phyloP scores from a whole-genome alignment of 2,329 filamentous ascomycete genomes.

The Alternaria sp. region DNA sequence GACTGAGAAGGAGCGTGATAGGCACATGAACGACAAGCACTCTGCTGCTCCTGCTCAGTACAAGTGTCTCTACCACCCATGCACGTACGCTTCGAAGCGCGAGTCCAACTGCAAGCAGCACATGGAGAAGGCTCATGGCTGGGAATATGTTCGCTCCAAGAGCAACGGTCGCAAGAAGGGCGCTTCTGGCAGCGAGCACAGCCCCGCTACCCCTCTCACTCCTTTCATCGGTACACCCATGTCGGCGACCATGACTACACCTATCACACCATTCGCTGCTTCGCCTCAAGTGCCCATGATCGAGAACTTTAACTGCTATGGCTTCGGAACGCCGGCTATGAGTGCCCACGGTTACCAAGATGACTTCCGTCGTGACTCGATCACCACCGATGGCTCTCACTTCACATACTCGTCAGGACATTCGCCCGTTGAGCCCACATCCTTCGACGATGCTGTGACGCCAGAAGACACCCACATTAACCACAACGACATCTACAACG shows the following conservation, averaged over 20 bases:
- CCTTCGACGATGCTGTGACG: constrained; percentile 53
- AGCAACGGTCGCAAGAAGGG: constrained; percentile 69
- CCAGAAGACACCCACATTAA: constrained; percentile 59
- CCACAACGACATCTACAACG: constrained; percentile 64
- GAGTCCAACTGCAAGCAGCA: constrained; percentile 98
- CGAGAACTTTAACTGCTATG: constrained; percentile 40
- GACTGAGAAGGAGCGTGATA: constrained; percentile 95
- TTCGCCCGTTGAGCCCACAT: constrained; percentile 50
- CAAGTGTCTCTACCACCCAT: constrained; percentile 81
- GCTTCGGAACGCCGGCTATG: constrained; percentile 42
- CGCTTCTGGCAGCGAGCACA: constrained; percentile 31
- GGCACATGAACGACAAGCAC: constrained; percentile 97
- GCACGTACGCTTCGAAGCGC: constrained; percentile 92
- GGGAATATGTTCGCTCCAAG: constrained; percentile 90
- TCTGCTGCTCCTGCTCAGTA: constrained; percentile 79
- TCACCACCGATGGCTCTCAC: constrained; percentile 45
- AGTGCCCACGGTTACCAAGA: constrained; percentile 38
- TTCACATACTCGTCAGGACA: constrained; percentile 50
- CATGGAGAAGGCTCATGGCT: constrained; percentile 96
- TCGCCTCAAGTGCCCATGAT: constrained; percentile 52
- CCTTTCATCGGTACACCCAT: constrained; percentile 46
- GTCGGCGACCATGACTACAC: constrained; percentile 44
- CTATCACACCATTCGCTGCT: constrained; percentile 47
- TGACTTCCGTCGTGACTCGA: constrained; percentile 47
- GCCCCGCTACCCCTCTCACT: constrained; percentile 41